Conservation (phyloP, 345 rosid species). For the Firmiana major region DNA sequence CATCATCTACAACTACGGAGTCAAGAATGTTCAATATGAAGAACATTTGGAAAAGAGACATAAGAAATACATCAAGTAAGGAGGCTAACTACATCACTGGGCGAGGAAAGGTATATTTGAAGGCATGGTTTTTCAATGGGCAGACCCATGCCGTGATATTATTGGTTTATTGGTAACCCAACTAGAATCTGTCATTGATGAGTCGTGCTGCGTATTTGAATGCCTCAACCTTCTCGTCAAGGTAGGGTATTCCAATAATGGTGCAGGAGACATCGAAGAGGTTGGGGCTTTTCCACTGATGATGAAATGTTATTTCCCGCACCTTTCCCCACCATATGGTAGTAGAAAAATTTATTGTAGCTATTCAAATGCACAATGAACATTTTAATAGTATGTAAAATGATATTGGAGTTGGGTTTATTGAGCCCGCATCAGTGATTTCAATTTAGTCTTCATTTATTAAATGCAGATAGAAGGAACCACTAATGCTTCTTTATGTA, state of each 20-base stretch:
- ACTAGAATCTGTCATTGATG: conserved; percentile 10
- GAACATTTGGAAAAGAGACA: background rate
- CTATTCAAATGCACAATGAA: background rate
- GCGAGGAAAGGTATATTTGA: conserved; percentile 10
- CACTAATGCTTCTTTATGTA: background rate
- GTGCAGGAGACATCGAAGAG: background rate
- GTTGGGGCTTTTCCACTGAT: background rate
- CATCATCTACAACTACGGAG: conserved; percentile 1
- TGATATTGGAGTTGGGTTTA: background rate
- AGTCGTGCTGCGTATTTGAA: conserved; percentile 15
- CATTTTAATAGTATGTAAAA: background rate
- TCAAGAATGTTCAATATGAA: background rate
- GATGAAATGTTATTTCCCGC: background rate
- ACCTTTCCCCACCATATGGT: background rate
- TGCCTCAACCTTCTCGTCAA: conserved; percentile 3
- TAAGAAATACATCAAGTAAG: conserved; percentile 1
- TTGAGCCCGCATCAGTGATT: background rate
- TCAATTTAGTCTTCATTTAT: background rate
- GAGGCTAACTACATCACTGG: conserved; percentile 13
- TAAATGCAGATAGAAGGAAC: background rate
- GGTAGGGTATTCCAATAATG: conserved; percentile 7
- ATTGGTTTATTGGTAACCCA: background rate
- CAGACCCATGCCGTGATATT: background rate
- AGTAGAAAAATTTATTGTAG: background rate
- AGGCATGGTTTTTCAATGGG: conserved; percentile 17